Conservation (phyloP, 352 stramenopile species). For the Elongisporangium anandrum region DNA sequence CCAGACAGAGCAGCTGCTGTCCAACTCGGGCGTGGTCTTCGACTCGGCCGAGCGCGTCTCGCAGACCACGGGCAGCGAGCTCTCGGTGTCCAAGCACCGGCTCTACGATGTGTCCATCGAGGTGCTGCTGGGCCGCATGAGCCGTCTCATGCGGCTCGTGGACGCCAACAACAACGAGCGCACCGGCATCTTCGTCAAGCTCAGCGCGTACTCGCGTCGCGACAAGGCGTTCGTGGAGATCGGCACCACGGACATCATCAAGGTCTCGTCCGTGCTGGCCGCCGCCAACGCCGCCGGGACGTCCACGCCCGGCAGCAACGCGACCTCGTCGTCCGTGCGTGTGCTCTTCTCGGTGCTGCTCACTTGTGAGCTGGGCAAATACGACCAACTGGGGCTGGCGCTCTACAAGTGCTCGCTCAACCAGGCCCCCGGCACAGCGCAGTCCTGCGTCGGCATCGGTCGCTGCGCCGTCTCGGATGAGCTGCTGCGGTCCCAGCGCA, state of each 20-base stretch:
- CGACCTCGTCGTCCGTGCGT: conserved; percentile 17
- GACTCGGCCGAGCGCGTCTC: conserved; percentile 4
- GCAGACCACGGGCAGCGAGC: conserved; percentile 1
- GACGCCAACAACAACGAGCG: conserved; percentile 43
- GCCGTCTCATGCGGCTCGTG: conserved; percentile 39
- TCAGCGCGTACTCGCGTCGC: conserved; percentile 40
- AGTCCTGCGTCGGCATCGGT: conserved; percentile 45
- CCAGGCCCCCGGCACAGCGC: conserved; percentile 33
- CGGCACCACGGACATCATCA: conserved; percentile 54
- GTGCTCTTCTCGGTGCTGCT: conserved; percentile 63
- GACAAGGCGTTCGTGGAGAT: conserved; percentile 49
- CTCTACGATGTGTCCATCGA: conserved; percentile 55
- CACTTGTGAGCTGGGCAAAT: conserved; percentile 42
- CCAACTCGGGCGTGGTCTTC: neutral
- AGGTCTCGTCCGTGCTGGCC: conserved; percentile 39
- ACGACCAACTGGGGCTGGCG: conserved; percentile 62
- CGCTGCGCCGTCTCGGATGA: conserved; percentile 52
- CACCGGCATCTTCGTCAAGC: conserved; percentile 40
- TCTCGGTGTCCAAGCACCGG: neutral
- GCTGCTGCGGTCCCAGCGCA: conserved; percentile 33
- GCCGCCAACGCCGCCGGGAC: conserved; percentile 15
- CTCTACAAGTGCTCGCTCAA: conserved; percentile 50
- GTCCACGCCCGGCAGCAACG: neutral
- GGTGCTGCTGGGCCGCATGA: conserved; percentile 42
- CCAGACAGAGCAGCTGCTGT: conserved; percentile 1